These are phyloP conservation scores for Ettlia oleoabundans DNA, from an alignment of 139 green algal species.

Conservation along the genomic window DNA sequence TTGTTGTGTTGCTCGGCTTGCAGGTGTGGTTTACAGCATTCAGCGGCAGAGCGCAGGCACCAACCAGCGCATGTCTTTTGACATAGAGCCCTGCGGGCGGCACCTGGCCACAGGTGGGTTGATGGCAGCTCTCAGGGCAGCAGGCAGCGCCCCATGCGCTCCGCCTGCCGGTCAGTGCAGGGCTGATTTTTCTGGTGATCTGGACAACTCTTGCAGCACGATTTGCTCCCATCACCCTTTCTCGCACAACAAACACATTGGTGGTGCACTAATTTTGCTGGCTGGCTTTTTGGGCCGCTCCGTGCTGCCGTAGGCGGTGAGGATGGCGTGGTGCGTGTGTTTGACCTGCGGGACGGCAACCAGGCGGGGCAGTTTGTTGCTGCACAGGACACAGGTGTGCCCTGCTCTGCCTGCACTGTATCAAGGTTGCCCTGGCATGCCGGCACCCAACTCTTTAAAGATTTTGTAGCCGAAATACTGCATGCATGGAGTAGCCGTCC, in stretches of 20 bases:
- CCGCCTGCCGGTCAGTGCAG: no score
- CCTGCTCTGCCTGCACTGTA: no score
- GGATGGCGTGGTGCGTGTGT: conserved; percentile 65
- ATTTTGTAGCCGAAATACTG: no score
- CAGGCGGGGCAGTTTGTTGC: conserved; percentile 49
- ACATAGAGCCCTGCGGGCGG: conserved; percentile 87
- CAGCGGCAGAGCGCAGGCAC: conserved; percentile 62
- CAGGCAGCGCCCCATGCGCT: not conserved
- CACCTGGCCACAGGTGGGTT: conserved; percentile 77
- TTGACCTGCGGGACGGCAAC: conserved; percentile 74
- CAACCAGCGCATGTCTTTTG: conserved; percentile 94
- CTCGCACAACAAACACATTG: no score
- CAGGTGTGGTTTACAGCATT: conserved; percentile 74
- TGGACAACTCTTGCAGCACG: not conserved
- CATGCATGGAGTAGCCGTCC: no score
- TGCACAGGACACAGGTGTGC: conserved; percentile 63
- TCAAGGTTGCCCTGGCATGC: no score
- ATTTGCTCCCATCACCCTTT: no score
- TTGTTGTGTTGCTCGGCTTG: not conserved
- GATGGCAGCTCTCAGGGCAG: not conserved
- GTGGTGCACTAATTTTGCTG: no score
- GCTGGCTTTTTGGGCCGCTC: no score
- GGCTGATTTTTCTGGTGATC: no score
- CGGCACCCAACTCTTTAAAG: no score
- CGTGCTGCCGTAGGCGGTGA: conserved; percentile 45